Conservation (phyloP, 1,284 basidiomycete species). For the Gymnopus androsaceus region DNA sequence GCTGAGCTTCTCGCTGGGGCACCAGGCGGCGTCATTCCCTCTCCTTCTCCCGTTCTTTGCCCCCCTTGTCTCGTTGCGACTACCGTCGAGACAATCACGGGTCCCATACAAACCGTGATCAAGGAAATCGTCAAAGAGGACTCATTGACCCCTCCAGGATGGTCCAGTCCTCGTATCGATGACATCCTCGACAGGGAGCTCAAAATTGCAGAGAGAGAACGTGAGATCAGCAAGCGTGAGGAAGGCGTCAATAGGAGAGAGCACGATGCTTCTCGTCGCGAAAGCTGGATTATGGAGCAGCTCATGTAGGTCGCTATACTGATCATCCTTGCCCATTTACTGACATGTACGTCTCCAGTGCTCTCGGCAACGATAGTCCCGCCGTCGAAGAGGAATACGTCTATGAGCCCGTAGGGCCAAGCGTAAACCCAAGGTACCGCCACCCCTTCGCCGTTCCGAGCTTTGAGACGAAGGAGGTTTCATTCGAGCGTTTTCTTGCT, state of each 20-base stretch:
- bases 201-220: conserved; percentile 78
- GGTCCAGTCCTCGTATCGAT: conserved; percentile 70
- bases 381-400: conserved; percentile 77
- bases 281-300: conserved; percentile 87
- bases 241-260: conserved; percentile 80
- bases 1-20: conserved; percentile 79
- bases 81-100: conserved; percentile 53
- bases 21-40: conserved; percentile 70
- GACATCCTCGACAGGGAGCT: conserved; percentile 80
- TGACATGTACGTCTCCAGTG: conserved; percentile 40
- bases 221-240: conserved; percentile 80
- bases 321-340: conserved; percentile 10
- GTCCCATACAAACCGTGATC: conserved; percentile 75
- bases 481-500: conserved; percentile 41
- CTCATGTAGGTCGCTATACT: conserved; percentile 65
- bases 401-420: conserved; percentile 66
- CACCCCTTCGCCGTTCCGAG: conserved; percentile 82
- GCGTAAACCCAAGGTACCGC: conserved; percentile 86
- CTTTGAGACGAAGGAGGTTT: conserved; percentile 87
- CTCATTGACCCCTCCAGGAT: conserved; percentile 71
- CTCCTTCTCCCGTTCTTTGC: conserved; percentile 52
- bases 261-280: conserved; percentile 79
- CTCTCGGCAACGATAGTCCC: conserved; percentile 66
- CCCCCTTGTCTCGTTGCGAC: conserved; percentile 56
- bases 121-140: conserved; percentile 83